Evolutionary conservation across 2,329 filamentous ascomycete genomes (phyloP).

Genomic region (Fusarium pseudonygamai): DNA sequence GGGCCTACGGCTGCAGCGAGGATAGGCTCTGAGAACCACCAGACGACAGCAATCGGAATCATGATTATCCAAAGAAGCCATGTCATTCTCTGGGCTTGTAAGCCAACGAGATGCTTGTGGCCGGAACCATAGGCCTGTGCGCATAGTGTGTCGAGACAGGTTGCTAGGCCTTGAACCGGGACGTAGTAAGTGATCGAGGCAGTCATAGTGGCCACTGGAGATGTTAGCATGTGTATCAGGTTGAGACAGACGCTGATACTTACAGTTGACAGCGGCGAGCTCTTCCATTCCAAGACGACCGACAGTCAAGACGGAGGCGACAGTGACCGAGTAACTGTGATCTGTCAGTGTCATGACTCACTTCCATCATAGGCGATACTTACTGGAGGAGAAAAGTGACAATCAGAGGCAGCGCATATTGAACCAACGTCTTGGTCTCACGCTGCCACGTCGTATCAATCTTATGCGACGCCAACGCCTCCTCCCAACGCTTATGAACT

Average conservation of each 20-base stretch:
- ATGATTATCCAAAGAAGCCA: conserved; percentile 77
- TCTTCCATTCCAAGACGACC: conserved; percentile 74
- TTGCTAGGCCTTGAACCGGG: conserved; percentile 81
- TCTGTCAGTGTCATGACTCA: rapidly evolving
- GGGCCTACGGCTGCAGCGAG: conserved; percentile 55
- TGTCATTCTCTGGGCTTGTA: conserved; percentile 83
- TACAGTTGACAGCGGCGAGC: conserved; percentile 51
- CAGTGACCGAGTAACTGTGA: conserved; percentile 72
- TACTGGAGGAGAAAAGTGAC: conserved; percentile 74
- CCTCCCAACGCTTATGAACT: conserved; percentile 67
- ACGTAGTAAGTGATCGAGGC: conserved; percentile 80
- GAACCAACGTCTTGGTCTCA: conserved; percentile 79
- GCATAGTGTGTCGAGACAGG: conserved; percentile 88
- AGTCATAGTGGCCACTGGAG: conserved; percentile 69
- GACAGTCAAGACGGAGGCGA: conserved; percentile 78
- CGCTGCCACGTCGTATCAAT: conserved; percentile 90
- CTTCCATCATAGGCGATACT: rapidly evolving
- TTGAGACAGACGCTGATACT: not conserved
- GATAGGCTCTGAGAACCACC: conserved; percentile 72
- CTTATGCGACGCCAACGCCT: conserved; percentile 78
- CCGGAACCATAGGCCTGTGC: conserved; percentile 92
- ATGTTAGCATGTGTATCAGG: not conserved
- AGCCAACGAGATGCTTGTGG: conserved; percentile 81
- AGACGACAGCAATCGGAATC: conserved; percentile 74
- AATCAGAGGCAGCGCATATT: conserved; percentile 74